phyloP scores from a whole-genome alignment of 2,329 filamentous ascomycete genomes.

The Penicillium carneum region DNA sequence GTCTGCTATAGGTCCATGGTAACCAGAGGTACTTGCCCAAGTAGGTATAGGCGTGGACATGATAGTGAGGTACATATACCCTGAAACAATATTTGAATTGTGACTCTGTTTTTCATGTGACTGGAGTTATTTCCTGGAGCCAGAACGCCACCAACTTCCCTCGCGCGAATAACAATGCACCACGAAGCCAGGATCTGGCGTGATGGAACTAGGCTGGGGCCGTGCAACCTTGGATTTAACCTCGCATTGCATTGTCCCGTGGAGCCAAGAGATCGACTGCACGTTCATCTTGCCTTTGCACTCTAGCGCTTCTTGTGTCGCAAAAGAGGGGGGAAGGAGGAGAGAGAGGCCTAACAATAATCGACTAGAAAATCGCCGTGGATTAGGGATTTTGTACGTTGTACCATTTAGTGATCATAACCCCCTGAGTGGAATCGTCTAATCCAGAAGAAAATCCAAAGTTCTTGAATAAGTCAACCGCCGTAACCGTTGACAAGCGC shows the following conservation, averaged over 20 bases:
- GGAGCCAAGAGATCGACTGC: slow-evolving; percentile 38
- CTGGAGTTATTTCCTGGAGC: slow-evolving; percentile 15
- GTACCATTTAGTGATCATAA: not conserved
- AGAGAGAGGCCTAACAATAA: not conserved
- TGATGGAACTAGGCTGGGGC: slow-evolving; percentile 19
- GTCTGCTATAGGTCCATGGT: not conserved
- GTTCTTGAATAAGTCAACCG: slow-evolving; percentile 7
- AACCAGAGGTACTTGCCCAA: not conserved
- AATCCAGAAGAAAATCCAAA: not conserved
- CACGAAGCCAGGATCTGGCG: slow-evolving; percentile 30
- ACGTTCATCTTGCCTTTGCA: slow-evolving; percentile 36
- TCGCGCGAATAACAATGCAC: slow-evolving; percentile 29
- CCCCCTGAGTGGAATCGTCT: not conserved
- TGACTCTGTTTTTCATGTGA: slow-evolving; percentile 11
- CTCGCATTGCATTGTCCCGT: slow-evolving; percentile 41
- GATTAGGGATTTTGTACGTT: not conserved
- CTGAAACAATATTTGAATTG: not conserved
- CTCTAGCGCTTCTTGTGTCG: slow-evolving; percentile 15
- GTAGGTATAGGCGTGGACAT: not conserved
- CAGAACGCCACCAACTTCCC: slow-evolving; percentile 9
- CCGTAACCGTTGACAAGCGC: slow-evolving; percentile 17
- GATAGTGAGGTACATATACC: not conserved
- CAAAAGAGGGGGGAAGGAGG: slow-evolving; percentile 7
- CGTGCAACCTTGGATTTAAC: slow-evolving; percentile 39
- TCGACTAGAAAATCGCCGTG: not conserved